These are phyloP conservation scores for Coelastrella sp. DNA, from an alignment of 139 green algal genomes.

Conservation along the genomic window DNA sequence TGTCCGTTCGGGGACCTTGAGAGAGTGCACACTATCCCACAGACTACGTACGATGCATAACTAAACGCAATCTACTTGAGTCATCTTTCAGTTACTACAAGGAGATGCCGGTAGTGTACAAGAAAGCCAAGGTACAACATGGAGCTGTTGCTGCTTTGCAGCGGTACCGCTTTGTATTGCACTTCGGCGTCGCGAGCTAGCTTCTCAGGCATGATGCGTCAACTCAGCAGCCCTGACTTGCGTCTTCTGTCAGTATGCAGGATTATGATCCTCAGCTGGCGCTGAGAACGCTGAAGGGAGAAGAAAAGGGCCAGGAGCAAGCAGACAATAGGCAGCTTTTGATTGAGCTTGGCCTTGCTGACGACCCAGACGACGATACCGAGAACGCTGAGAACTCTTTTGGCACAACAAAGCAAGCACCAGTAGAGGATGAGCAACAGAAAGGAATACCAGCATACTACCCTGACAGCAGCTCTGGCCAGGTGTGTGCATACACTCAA, in stretches of 20 bases:
- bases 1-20: too few relatives aligned
- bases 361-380: slow-evolving; percentile 39
- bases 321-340: slow-evolving; percentile 19
- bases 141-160: background rate
- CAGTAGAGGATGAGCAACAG: background rate
- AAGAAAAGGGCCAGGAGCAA: background rate
- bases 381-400: background rate
- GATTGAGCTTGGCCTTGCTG: slow-evolving; percentile 44
- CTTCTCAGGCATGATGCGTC: too few relatives aligned
- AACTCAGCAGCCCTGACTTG: too few relatives aligned
- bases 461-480: background rate
- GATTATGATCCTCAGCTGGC: slow-evolving; percentile 53
- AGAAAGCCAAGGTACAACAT: slow-evolving; percentile 28
- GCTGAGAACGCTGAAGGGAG: slow-evolving; percentile 34
- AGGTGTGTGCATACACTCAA: background rate
- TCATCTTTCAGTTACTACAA: too few relatives aligned
- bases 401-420: background rate
- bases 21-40: too few relatives aligned
- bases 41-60: too few relatives aligned
- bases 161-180: background rate
- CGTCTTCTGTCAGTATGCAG: background rate
- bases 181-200: too few relatives aligned
- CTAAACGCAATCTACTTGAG: too few relatives aligned
- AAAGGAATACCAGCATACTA: slow-evolving; percentile 32
- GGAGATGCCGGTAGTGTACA: background rate